Conservation (phyloP, 176 grass and related monocot genomes). For the Dendrocalamus sinicus region DNA sequence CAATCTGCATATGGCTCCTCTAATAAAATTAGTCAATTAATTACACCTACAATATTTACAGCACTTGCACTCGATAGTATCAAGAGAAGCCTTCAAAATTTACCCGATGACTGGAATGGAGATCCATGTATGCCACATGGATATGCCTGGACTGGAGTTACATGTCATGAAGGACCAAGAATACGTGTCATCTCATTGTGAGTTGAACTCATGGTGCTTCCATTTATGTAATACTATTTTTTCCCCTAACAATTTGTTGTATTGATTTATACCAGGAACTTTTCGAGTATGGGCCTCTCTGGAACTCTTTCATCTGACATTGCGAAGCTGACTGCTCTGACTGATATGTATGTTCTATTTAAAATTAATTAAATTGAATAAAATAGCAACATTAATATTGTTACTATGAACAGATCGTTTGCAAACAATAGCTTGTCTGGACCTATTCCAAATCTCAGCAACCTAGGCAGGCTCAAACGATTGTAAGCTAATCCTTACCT, state of each 20-base stretch:
- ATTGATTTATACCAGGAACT: constrained; percentile 67
- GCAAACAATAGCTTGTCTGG: constrained; percentile 74
- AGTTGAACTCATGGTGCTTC: constrained; percentile 53
- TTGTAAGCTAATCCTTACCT: constrained; percentile 57
- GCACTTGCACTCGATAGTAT: constrained; percentile 66
- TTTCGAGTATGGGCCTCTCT: constrained; percentile 75
- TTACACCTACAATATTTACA: constrained; percentile 47
- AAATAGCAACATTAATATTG: constrained; percentile 44
- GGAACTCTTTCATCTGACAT: constrained; percentile 70
- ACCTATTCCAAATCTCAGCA: constrained; percentile 71
- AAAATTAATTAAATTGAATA: constrained; percentile 24
- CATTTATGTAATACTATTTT: constrained; percentile 31
- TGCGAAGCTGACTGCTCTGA: constrained; percentile 71
- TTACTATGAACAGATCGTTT: constrained; percentile 66
- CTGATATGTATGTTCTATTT: constrained; percentile 66
- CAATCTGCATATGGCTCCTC: not conserved
- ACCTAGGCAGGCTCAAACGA: constrained; percentile 59
- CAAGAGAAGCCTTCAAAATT: constrained; percentile 57
- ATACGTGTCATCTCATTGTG: constrained; percentile 81
- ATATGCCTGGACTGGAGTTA: constrained; percentile 91
- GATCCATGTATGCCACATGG: constrained; percentile 90
- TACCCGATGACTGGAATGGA: constrained; percentile 87
- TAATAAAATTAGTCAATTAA: constrained; percentile 26
- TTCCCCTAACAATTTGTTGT: constrained; percentile 17
- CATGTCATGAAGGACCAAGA: constrained; percentile 56